Percentiles rank a stretch among this genome's conserved stretches.
These are phyloP conservation scores for Abrus precatorius DNA, from an alignment of 306 rosid species.

Conservation along the genomic window DNA sequence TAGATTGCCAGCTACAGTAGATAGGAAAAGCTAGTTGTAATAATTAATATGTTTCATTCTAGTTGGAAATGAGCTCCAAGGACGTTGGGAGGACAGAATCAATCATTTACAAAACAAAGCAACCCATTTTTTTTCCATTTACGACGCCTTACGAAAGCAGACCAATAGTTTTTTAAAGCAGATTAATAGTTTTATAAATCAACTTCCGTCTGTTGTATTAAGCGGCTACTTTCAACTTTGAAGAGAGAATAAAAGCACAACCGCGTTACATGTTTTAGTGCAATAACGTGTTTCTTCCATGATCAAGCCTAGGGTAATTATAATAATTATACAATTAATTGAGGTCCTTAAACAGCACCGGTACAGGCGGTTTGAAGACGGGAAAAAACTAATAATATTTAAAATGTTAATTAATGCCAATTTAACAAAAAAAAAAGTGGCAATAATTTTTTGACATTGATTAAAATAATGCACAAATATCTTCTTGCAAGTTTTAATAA, in stretches of 20 bases:
- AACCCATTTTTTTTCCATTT: neutral
- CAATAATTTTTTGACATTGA: neutral
- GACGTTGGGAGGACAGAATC: slow-evolving; percentile 24
- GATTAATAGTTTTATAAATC: neutral
- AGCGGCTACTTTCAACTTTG: neutral
- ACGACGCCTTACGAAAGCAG: neutral
- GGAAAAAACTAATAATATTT: neutral
- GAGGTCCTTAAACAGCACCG: neutral
- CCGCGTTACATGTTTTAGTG: too few species aligned
- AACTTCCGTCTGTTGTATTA: neutral
- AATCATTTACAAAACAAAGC: neutral
- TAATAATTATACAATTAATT: too few species aligned
- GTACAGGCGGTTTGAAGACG: neutral
- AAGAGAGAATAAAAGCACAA: neutral
- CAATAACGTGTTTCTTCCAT: too few species aligned
- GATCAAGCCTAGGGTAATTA: too few species aligned
- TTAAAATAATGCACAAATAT: neutral
- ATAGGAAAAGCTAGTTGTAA: neutral
- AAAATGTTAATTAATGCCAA: too few species aligned
- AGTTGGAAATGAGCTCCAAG: slow-evolving; percentile 29
- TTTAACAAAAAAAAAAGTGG: neutral
- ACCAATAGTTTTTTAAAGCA: neutral
- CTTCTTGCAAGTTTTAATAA: neutral
- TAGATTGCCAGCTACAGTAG: too few species aligned
- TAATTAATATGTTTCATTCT: neutral